Percentiles rank a stretch among this genome's conserved stretches.
Conservation (phyloP, 148 eudicot species). For the Rhododendron ferrugineum region DNA sequence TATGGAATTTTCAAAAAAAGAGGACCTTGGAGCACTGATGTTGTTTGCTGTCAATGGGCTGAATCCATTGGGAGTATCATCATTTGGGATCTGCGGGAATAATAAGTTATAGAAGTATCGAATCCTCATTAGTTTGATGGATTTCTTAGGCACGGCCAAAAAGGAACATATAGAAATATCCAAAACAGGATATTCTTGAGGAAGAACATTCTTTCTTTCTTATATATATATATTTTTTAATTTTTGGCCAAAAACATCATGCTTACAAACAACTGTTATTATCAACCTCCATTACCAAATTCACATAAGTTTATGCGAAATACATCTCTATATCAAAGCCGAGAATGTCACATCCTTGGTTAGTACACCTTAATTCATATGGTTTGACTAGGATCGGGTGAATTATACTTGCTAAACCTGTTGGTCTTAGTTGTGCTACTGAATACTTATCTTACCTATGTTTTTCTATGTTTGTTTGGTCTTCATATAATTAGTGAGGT, state of each 20-base stretch:
- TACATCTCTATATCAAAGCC: background rate
- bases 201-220: background rate
- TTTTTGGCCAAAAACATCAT: background rate
- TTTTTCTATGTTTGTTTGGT: background rate
- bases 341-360: background rate
- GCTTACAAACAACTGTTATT: background rate
- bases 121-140: background rate
- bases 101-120: slow-evolving; percentile 1
- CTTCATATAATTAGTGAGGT: background rate
- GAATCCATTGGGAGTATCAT: slow-evolving; percentile 34
- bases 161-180: background rate
- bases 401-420: background rate
- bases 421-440: background rate
- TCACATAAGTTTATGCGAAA: background rate
- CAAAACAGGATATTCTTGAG: background rate
- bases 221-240: background rate
- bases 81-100: slow-evolving; percentile 39
- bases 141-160: background rate
- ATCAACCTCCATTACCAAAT: background rate
- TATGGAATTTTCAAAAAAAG: slow-evolving; percentile 24
- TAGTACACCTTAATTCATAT: background rate
- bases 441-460: background rate
- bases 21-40: slow-evolving; percentile 24
- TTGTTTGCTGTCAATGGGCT: slow-evolving; percentile 24
- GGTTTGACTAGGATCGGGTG: background rate